Percentiles rank a stretch among this genome's conserved stretches.
Evolutionary conservation across 768 basidiomycete species (phyloP).

Genomic region (Amanita pseudoporphyria): DNA sequence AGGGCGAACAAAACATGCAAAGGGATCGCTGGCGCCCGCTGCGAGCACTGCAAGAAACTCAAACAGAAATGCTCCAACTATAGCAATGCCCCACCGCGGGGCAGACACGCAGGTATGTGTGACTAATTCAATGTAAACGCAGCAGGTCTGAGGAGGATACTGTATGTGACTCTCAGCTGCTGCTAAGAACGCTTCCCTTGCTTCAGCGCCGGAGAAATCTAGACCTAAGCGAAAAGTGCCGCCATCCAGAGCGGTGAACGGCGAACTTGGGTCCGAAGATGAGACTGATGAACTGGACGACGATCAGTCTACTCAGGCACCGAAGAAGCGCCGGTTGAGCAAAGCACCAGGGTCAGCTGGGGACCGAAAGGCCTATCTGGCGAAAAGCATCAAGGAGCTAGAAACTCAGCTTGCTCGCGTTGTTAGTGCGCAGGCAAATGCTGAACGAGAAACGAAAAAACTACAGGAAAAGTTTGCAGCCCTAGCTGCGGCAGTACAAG

Average conservation of each 20-base stretch:
- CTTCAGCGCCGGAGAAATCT: slow-evolving; percentile 9
- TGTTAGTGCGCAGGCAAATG: background rate
- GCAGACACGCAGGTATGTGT: slow-evolving; percentile 27
- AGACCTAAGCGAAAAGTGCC: slow-evolving; percentile 18
- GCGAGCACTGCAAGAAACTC: slow-evolving; percentile 36
- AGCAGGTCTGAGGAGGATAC: background rate
- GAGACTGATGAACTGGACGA: slow-evolving; percentile 28
- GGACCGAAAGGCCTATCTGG: slow-evolving; percentile 19
- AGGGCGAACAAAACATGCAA: slow-evolving; percentile 32
- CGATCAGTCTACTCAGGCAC: slow-evolving; percentile 19
- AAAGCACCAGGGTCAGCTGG: slow-evolving; percentile 18
- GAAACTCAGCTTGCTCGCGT: slow-evolving; percentile 25
- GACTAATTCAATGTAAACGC: background rate
- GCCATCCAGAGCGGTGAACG: slow-evolving; percentile 3
- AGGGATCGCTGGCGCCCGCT: slow-evolving; percentile 32
- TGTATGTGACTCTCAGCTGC: slow-evolving; percentile 1
- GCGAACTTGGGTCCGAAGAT: slow-evolving; percentile 17
- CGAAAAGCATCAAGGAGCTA: slow-evolving; percentile 25
- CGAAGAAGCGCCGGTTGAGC: slow-evolving; percentile 24
- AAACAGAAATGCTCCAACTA: slow-evolving; percentile 39
- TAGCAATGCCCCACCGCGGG: slow-evolving; percentile 30
- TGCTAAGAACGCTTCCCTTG: background rate
- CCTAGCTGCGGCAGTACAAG: slow-evolving; percentile 21
- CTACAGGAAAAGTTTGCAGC: slow-evolving; percentile 2
- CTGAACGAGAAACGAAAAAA: slow-evolving; percentile 5